Evolutionary conservation across 176 grass and related monocot genomes (phyloP).

Genomic region (Guadua angustifolia): DNA sequence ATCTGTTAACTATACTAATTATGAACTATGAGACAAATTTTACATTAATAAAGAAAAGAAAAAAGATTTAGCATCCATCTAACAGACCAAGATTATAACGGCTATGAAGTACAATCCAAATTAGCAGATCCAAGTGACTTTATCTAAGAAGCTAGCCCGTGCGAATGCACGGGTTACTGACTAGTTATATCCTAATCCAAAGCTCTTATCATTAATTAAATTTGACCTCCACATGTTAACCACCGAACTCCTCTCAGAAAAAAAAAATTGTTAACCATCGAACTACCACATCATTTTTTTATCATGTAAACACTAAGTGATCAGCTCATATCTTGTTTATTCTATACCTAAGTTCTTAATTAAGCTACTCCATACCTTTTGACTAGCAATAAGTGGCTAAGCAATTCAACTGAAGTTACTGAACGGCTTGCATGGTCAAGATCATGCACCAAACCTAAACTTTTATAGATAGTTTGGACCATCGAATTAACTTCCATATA

Average conservation of each 20-base stretch:
- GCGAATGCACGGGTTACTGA: no score
- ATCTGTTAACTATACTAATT: no score
- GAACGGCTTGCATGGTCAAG: not conserved
- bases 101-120: no score
- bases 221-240: not conserved
- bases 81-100: no score
- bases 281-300: not conserved
- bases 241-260: not conserved
- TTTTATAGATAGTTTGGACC: slow-evolving; percentile 20
- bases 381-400: slow-evolving; percentile 32
- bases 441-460: slow-evolving; percentile 7
- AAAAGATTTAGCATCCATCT: no score
- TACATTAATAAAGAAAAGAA: no score
- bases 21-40: no score
- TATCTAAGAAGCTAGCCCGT: no score
- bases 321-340: not conserved
- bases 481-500: slow-evolving; percentile 15
- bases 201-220: not conserved
- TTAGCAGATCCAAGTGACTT: no score
- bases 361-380: slow-evolving; percentile 39
- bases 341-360: not conserved
- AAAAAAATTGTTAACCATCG: no score
- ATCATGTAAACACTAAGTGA: not conserved
- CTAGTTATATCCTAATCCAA: not conserved
- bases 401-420: slow-evolving; percentile 5